Evolutionary conservation across 23 red algal species (phyloP).

Genomic region (Porphyridium purpureum): DNA sequence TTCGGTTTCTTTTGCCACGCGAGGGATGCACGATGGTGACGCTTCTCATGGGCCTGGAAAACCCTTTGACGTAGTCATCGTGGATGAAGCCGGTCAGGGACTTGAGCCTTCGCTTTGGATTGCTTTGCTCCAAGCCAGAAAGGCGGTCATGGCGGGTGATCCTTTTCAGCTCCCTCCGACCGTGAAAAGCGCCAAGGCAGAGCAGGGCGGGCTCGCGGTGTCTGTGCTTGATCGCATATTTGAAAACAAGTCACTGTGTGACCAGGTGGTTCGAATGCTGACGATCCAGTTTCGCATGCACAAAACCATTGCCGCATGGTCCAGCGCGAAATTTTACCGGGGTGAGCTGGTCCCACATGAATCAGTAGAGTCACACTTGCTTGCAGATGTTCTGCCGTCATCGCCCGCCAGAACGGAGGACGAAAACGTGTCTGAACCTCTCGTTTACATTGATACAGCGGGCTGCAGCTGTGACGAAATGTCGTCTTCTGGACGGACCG

Average conservation of each 20-base stretch:
- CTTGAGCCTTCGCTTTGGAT: too few relatives aligned
- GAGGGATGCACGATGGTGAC: too few relatives aligned
- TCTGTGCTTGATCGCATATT: slow-evolving; percentile 10
- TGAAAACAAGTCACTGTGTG: neutral
- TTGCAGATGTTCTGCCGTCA: neutral
- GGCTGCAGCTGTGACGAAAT: slow-evolving; percentile 7
- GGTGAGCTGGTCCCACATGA: neutral
- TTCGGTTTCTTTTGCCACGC: too few relatives aligned
- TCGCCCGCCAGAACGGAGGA: too few relatives aligned
- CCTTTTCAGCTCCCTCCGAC: too few relatives aligned
- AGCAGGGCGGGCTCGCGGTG: slow-evolving; percentile 4
- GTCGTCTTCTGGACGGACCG: neutral
- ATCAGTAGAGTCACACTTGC: neutral
- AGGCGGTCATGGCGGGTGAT: too few relatives aligned
- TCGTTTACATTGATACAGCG: slow-evolving; percentile 12
- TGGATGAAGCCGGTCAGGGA: too few relatives aligned
- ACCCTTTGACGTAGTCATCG: too few relatives aligned
- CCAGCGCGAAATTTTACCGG: neutral
- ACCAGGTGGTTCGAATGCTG: neutral
- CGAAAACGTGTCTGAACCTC: slow-evolving; percentile 1
- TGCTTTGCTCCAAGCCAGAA: too few relatives aligned
- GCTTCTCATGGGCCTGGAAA: too few relatives aligned
- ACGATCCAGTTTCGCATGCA: slow-evolving; percentile 13
- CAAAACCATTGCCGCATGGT: slow-evolving; percentile 1
- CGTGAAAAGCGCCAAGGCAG: too few relatives aligned